Conservation (phyloP, 163 green algal genomes). For the Trebouxiophyceae sp. region DNA sequence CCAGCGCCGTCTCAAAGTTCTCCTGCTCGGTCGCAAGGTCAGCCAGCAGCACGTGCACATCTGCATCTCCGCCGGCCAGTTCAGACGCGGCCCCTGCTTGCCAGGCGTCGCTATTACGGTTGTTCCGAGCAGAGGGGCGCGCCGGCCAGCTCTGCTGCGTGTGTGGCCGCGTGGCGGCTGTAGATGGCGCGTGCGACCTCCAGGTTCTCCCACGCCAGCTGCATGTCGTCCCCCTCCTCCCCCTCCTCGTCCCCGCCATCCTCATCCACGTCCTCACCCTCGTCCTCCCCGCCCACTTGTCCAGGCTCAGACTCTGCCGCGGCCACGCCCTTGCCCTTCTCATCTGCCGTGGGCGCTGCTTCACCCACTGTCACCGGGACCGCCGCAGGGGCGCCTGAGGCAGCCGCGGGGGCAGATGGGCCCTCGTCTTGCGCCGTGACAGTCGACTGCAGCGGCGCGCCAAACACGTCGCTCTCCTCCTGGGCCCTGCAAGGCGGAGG, state of each 20-base stretch:
- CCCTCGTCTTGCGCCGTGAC: slow-evolving; percentile 14
- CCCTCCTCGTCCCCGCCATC: slow-evolving; percentile 28
- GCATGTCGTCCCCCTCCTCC: slow-evolving; percentile 39
- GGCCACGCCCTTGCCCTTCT: background rate
- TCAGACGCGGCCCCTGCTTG: background rate
- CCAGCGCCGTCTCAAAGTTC: slow-evolving; percentile 45
- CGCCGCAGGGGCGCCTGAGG: background rate
- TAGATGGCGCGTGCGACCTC: slow-evolving; percentile 64
- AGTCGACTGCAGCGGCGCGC: slow-evolving; percentile 23
- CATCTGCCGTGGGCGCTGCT: background rate
- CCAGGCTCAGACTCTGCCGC: background rate
- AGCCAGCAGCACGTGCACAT: slow-evolving; percentile 55
- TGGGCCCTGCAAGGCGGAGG: slow-evolving; percentile 38
- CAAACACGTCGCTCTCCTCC: slow-evolving; percentile 55
- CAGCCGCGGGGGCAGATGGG: slow-evolving; percentile 4
- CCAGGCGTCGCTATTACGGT: too few species aligned
- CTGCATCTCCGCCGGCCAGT: slow-evolving; percentile 15
- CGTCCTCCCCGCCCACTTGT: slow-evolving; percentile 1
- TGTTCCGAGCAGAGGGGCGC: slow-evolving; percentile 16
- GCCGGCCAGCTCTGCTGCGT: slow-evolving; percentile 47
- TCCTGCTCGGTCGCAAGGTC: slow-evolving; percentile 64
- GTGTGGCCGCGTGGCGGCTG: slow-evolving; percentile 13
- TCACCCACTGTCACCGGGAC: background rate
- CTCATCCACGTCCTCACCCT: slow-evolving; percentile 5
- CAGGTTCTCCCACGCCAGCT: slow-evolving; percentile 74